Conservation (phyloP, 2,329 filamentous ascomycete genomes). For the Fusarium sp. region DNA sequence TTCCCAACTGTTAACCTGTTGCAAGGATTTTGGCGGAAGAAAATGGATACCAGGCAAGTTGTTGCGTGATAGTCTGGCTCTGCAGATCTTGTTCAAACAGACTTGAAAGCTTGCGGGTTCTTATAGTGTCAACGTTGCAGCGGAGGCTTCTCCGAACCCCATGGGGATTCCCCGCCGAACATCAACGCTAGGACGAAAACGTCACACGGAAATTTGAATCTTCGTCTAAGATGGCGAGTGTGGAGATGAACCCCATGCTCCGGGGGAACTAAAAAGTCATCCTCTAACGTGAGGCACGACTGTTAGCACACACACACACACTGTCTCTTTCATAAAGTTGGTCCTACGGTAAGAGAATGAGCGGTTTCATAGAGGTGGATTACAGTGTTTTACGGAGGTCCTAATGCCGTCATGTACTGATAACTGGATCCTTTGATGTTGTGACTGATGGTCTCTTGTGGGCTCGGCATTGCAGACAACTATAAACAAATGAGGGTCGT, state of each 20-base stretch:
- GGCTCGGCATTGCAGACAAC: no score
- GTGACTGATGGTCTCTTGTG: no score
- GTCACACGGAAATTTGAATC: constrained; percentile 9
- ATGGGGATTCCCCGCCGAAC: neutral
- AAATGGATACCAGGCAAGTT: neutral
- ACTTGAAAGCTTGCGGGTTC: neutral
- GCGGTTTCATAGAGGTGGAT: no score
- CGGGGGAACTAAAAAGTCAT: neutral
- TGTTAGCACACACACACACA: neutral
- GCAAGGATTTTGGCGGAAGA: neutral
- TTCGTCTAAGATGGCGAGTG: neutral
- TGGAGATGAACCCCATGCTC: neutral
- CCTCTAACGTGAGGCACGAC: neutral
- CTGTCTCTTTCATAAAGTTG: no score
- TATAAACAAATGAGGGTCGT: neutral
- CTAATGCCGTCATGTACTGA: no score
- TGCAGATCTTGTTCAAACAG: neutral
- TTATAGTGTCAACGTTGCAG: neutral
- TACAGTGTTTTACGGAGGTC: no score
- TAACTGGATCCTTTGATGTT: no score
- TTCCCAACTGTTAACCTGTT: neutral
- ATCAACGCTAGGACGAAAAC: constrained; percentile 2
- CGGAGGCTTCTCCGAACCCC: neutral
- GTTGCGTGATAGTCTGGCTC: neutral
- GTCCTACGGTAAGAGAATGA: no score